These are phyloP conservation scores for Hortaea werneckii DNA, from an alignment of 2,329 filamentous ascomycete species.

Conservation along the genomic window DNA sequence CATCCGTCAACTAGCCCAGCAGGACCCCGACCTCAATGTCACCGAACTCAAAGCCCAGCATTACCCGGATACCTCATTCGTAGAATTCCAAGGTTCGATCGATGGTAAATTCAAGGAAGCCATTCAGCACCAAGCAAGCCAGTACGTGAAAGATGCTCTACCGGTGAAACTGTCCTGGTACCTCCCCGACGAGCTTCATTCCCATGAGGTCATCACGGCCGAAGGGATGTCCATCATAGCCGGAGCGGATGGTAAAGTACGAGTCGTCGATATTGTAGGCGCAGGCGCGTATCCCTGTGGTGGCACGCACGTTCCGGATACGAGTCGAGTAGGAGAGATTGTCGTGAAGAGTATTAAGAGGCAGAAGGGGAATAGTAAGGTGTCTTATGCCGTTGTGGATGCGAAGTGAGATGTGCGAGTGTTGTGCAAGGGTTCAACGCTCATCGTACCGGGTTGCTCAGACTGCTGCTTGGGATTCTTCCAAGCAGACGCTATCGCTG, in stretches of 20 bases:
- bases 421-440: too few species aligned
- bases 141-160: constrained; percentile 1
- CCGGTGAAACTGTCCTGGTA: constrained; percentile 3
- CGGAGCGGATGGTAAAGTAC: constrained; percentile 2
- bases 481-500: too few species aligned
- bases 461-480: too few species aligned
- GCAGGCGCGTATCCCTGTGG: constrained; percentile 6
- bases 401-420: neutral
- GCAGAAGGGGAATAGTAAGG: constrained; percentile 5
- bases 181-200: neutral
- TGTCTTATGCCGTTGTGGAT: constrained; percentile 1
- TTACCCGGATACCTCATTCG: constrained; percentile 5
- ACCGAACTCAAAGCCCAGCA: constrained; percentile 6
- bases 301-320: constrained; percentile 2
- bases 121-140: constrained; percentile 2
- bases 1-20: neutral
- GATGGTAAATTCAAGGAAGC: constrained; percentile 3
- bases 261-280: constrained; percentile 4
- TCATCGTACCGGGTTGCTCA: too few species aligned
- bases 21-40: neutral
- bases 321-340: constrained; percentile 1
- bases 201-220: neutral
- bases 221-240: constrained; percentile 4
- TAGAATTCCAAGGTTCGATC: constrained; percentile 7
- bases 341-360: constrained; percentile 5